Conservation (phyloP, 2,329 filamentous ascomycete species). For the Xylaria sp. region DNA sequence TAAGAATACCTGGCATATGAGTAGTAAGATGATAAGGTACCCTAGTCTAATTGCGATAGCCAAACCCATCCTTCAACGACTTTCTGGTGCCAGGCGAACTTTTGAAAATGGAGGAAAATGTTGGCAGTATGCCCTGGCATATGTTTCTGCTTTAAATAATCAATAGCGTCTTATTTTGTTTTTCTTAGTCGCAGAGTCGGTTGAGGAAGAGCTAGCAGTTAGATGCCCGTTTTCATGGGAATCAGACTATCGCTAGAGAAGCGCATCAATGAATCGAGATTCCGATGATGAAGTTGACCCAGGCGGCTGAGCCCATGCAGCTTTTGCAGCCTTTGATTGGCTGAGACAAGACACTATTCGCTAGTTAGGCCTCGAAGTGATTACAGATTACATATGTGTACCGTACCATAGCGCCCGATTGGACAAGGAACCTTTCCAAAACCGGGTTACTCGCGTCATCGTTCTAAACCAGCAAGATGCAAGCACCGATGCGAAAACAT, state of each 20-base stretch:
- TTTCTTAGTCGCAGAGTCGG: background rate
- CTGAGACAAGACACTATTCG: background rate
- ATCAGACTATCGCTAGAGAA: slow-evolving; percentile 21
- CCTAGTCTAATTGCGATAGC: background rate
- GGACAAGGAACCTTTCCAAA: slow-evolving; percentile 25
- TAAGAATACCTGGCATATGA: background rate
- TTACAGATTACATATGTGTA: slow-evolving; percentile 6
- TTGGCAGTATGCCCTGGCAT: no score
- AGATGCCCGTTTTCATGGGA: slow-evolving; percentile 28
- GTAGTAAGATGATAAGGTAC: slow-evolving; percentile 15
- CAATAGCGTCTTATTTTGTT: background rate
- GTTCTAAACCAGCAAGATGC: slow-evolving; percentile 24
- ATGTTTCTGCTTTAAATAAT: background rate
- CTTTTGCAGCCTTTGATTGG: slow-evolving; percentile 22
- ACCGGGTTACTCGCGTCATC: slow-evolving; percentile 36
- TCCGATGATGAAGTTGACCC: slow-evolving; percentile 24
- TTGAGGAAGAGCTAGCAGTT: background rate
- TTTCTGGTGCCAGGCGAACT: background rate
- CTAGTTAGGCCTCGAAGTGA: slow-evolving; percentile 10
- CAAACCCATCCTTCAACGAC: background rate
- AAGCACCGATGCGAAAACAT: slow-evolving; percentile 16
- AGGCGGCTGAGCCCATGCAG: slow-evolving; percentile 9
- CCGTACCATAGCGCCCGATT: slow-evolving; percentile 24
- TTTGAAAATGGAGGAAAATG: background rate
- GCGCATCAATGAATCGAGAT: slow-evolving; percentile 31